Evolutionary conservation across 129 eudicot species (phyloP).

Genomic region (Arctium lappa): DNA sequence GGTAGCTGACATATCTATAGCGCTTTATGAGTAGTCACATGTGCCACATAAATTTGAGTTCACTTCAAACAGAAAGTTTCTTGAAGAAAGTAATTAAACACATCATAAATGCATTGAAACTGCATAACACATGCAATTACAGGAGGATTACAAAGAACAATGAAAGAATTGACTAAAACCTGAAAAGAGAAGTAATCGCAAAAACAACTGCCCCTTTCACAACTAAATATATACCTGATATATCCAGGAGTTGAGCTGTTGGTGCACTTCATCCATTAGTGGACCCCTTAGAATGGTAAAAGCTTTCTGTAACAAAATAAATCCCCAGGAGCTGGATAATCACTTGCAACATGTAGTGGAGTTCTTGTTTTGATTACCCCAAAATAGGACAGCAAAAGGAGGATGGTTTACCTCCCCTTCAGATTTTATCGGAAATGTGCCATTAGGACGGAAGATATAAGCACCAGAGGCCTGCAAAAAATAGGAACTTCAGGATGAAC

Average conservation of each 20-base stretch:
- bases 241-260: conserved; percentile 72
- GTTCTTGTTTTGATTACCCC: conserved; percentile 4
- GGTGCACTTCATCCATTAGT: conserved; percentile 87
- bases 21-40: neutral
- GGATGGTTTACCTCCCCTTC: conserved; percentile 54
- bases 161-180: neutral
- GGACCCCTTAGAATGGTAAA: conserved; percentile 68
- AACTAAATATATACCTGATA: conserved; percentile 59
- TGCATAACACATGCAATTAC: neutral
- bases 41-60: neutral
- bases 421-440: conserved; percentile 46
- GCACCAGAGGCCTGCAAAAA: conserved; percentile 88
- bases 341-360: conserved; percentile 5
- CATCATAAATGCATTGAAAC: neutral
- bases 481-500: conserved; percentile 20
- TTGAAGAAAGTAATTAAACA: neutral
- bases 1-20: neutral
- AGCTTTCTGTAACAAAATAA: conserved; percentile 41
- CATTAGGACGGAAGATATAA: conserved; percentile 90
- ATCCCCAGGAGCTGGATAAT: conserved; percentile 9
- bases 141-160: neutral
- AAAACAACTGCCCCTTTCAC: neutral
- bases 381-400: conserved; percentile 2
- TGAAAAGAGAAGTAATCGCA: neutral
- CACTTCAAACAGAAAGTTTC: neutral